Base-by-base conservation (phyloP, 1,284 basidiomycete genomes). In the Ceraceosorus guamensis region DNA sequence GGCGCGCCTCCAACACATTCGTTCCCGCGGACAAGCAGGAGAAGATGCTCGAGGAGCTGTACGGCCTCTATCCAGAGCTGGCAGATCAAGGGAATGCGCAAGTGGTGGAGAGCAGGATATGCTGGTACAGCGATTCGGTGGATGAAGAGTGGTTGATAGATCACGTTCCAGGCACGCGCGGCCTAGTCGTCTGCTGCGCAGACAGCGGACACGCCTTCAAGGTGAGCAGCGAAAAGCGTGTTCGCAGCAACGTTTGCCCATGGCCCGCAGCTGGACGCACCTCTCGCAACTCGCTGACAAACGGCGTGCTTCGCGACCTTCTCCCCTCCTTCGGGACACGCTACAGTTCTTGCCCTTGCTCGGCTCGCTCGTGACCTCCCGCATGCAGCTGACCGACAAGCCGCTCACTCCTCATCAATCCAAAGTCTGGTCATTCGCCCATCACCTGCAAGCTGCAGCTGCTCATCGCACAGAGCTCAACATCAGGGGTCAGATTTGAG, bases 261-360 rank as follows among this genome's bases (percentile, higher is more conserved):
- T n/a, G n/a, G n/a, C n/a, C n/a, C 43, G 5, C 24, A 37, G 5
- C 18, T 41, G 11, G 14, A 11, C 6, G 43, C 32, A 18, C 35
- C 30, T 18, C 18, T 13, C 31, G 10, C 30, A 16, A 34, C 13
- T 4, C 16, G 3, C 41, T 5, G 35, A 53, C 41, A 34, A 18
- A 50, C 32, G 11, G 7, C 48, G 14, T 7, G 14, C 24, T 16
- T 11, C 48, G 16, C 48, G 6, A n/a, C 2, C 46, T 13, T 8
- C 46, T 8, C 5, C 10, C 5, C 43, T 32, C 16, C 18, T 45
- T 30, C 48, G 16, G 14, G n/a, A n/a, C 34, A 10, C 45, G 39
- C n/a, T 54, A 34, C 67, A 67, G 85, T 92, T 92, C 79, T 80
- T 91, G 6, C 89, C 90, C 10, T 83, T 84, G 39, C 82, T 95